Conservation (phyloP, 768 basidiomycete species). For the Amyloporia xantha region DNA sequence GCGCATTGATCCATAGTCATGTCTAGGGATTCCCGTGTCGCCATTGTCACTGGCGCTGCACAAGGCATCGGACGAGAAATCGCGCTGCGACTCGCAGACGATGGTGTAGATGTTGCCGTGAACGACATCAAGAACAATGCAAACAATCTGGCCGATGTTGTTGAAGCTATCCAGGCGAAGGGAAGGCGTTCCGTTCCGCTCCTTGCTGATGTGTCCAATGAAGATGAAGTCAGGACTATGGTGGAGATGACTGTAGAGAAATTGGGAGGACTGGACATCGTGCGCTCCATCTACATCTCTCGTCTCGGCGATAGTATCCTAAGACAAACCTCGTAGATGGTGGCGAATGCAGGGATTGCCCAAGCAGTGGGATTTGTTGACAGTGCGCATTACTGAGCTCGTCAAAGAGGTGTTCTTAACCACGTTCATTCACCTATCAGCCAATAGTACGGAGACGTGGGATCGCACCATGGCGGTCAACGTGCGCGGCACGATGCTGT, state of each 20-base stretch:
- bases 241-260: constrained; percentile 22
- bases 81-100: constrained; percentile 22
- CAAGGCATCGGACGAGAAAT: constrained; percentile 26
- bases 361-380: constrained; percentile 6
- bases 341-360: constrained; percentile 19
- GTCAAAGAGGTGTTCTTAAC: background rate
- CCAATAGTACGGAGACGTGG: constrained; percentile 6
- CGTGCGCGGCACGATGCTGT: constrained; percentile 27
- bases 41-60: constrained; percentile 35
- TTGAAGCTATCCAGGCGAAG: constrained; percentile 10
- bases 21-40: constrained; percentile 19
- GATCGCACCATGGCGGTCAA: constrained; percentile 24
- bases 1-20: no score
- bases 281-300: constrained; percentile 19
- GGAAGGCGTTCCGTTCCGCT: constrained; percentile 21
- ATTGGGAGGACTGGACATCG: constrained; percentile 41
- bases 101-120: constrained; percentile 19
- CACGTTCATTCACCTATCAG: background rate
- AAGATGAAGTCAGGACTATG: constrained; percentile 35
- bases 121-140: constrained; percentile 11
- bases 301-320: background rate
- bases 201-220: constrained; percentile 35
- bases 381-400: background rate
- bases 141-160: constrained; percentile 9
- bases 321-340: constrained; percentile 14